These are phyloP conservation scores for Aspergillus coremiiformis DNA, from an alignment of 495 filamentous ascomycete genomes.

Conservation along the genomic window DNA sequence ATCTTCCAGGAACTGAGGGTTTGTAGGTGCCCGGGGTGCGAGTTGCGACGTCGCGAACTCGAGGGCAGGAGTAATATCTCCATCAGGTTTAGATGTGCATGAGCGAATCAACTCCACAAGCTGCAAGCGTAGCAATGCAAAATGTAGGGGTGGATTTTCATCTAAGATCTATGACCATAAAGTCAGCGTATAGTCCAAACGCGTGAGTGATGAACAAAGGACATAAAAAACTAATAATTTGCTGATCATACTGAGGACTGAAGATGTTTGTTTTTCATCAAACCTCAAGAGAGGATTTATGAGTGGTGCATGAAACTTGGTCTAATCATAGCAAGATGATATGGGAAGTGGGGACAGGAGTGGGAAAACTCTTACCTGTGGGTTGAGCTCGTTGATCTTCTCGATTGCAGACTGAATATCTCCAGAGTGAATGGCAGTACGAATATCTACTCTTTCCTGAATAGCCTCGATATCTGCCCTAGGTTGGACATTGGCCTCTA, in stretches of 20 bases:
- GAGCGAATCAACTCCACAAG: constrained; percentile 85
- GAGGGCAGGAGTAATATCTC: constrained; percentile 74
- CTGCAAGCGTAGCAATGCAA: constrained; percentile 82
- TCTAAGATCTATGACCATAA: constrained; percentile 69
- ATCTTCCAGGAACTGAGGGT: constrained; percentile 73
- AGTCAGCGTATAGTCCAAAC: constrained; percentile 21
- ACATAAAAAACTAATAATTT: constrained; percentile 15
- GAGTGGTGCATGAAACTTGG: constrained; percentile 99
- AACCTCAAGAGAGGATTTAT: constrained; percentile 65
- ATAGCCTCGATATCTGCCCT: constrained; percentile 65
- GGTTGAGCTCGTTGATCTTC: constrained; percentile 80
- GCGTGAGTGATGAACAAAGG: constrained; percentile 9
- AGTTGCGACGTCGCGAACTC: constrained; percentile 82
- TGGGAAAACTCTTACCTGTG: constrained; percentile 59
- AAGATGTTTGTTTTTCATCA: constrained; percentile 95
- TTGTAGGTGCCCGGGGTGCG: constrained; percentile 77
- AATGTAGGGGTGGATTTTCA: constrained; percentile 74
- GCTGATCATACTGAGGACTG: constrained; percentile 91
- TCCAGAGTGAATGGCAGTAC: constrained; percentile 71
- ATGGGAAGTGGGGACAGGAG: constrained; percentile 5
- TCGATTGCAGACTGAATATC: constrained; percentile 80
- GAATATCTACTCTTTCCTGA: constrained; percentile 67
- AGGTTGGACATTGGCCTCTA: constrained; percentile 80
- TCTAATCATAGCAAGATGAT: constrained; percentile 78
- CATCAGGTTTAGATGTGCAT: constrained; percentile 54